Evolutionary conservation across 208 protist species (phyloP), one percentile per base, ranked within the genome.

Genomic region (Zelonia costaricensis): DNA sequence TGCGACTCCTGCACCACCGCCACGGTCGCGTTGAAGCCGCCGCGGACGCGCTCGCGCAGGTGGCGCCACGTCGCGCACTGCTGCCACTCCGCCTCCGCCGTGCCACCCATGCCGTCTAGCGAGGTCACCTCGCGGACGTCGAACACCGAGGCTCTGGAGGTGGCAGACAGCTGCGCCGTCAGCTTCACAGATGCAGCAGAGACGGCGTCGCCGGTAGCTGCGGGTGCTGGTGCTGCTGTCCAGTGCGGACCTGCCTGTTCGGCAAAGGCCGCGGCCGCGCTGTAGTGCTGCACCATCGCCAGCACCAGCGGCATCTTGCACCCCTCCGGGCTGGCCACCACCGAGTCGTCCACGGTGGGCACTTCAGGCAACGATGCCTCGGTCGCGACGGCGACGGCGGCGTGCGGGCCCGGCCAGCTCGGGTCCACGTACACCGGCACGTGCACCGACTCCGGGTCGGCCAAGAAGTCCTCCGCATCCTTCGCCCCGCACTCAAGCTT

Each of bases 381-480:
- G n/a, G n/a, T n/a, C n/a, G n/a, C n/a, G 7, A 10, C 55, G 12
- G 42, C 42, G 7, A n/a, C 9, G 5, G 22, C 16, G 46, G 8
- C 16, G 13, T 43, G 9, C 10, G 28, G 12, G 16, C 16, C 62
- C 8, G 44, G 52, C 12, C 30, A 40, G 16, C 42, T 36, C 1
- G 63, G 36, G 20, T 69, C 56, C 1, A 74, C 51, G 56, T 80
- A 75, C 1, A 75, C 66, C 3, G 67, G 74, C n/a, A 80, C 58
- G 47, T 74, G 54, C 2, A 43, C 66, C 22, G 59, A 51, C 20
- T 51, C 52, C 1, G 66, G 60, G 25, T 68, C 64, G 22, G 54
- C 49, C 31, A 81, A 22, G 39, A 72, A 76, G 13, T 69, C 59
- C 55, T 62, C 64, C 1, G 75, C 75, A 38, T 81, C 75, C 16